Conservation (phyloP, 2,329 filamentous ascomycete genomes). For the Botrytis paeoniae region DNA sequence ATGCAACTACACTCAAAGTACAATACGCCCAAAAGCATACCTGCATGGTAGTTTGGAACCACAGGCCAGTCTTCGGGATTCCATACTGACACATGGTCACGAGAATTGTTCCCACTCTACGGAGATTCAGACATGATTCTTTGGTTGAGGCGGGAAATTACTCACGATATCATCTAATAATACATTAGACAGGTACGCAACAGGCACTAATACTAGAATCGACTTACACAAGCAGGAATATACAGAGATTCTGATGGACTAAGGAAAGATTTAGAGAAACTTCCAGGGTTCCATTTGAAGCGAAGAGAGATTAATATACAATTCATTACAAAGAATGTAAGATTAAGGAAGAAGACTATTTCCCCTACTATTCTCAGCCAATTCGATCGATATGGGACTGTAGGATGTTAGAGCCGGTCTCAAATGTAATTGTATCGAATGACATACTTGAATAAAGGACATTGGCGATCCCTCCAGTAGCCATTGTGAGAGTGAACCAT, state of each 20-base stretch:
- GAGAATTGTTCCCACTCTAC: conserved; percentile 69
- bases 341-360: conserved; percentile 61
- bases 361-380: conserved; percentile 59
- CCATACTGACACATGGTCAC: conserved; percentile 80
- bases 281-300: conserved; percentile 67
- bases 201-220: background rate
- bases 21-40: conserved; percentile 74
- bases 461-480: conserved; percentile 55
- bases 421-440: background rate
- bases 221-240: conserved; percentile 61
- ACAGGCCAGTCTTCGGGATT: conserved; percentile 56
- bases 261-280: conserved; percentile 67
- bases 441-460: conserved; percentile 52
- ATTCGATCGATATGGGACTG: conserved; percentile 51
- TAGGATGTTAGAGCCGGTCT: conserved; percentile 22
- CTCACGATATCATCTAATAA: conserved; percentile 46
- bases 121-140: background rate
- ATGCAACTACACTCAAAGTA: conserved; percentile 62
- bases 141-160: background rate
- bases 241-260: conserved; percentile 79
- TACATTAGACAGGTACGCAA: conserved; percentile 26
- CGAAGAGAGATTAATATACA: conserved; percentile 62
- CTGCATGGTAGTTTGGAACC: conserved; percentile 59
- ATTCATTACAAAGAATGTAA: conserved; percentile 61
- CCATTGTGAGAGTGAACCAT: conserved; percentile 63